Conservation (phyloP, 1,284 basidiomycete genomes). For the Pholiota adiposa region DNA sequence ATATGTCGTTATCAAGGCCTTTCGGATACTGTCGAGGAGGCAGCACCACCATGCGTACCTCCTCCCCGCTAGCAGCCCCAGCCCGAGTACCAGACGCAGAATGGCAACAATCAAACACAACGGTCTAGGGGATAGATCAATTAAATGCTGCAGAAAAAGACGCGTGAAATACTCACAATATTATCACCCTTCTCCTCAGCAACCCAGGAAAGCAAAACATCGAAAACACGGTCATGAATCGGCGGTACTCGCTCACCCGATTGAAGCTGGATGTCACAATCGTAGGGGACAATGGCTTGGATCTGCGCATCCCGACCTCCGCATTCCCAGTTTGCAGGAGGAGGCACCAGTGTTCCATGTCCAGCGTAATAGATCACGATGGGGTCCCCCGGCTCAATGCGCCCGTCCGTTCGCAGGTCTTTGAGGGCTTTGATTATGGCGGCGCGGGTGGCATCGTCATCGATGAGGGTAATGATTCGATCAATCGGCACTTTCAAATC, state of each 20-base stretch:
- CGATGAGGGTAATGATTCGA: not conserved
- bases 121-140: not conserved
- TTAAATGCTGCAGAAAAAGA: not conserved
- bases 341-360: slow-evolving; percentile 3
- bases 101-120: slow-evolving; percentile 12
- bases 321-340: not conserved
- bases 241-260: not conserved
- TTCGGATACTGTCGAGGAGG: not conserved
- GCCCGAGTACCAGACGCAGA: slow-evolving; percentile 7
- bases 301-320: not conserved
- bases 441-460: not conserved
- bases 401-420: not conserved
- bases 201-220: not conserved
- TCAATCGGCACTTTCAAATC: not conserved
- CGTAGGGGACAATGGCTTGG: slow-evolving; percentile 5
- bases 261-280: not conserved
- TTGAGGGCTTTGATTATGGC: not conserved
- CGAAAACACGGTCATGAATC: slow-evolving; percentile 4
- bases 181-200: slow-evolving; percentile 5
- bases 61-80: not conserved
- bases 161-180: slow-evolving; percentile 3
- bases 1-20: not conserved
- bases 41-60: not conserved
- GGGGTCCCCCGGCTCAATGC: slow-evolving; percentile 1
- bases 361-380: slow-evolving; percentile 11